A percentile compares a stretch with the other conserved stretches of the same genome.
phyloP scores from a whole-genome alignment of 2,329 filamentous ascomycete genomes.

The Whalleya microplaca region DNA sequence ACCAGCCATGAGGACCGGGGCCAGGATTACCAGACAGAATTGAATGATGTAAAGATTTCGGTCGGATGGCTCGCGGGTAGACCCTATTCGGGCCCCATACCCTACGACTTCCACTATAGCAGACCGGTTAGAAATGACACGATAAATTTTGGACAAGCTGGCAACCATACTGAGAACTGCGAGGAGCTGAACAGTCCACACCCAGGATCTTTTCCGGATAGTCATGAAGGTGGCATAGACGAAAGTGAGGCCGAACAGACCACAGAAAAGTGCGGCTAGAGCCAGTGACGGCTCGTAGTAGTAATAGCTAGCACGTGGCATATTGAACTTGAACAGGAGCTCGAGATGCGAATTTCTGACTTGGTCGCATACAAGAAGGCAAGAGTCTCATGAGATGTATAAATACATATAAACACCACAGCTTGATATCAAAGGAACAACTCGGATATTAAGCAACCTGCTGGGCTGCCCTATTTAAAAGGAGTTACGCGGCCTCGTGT shows the following conservation, averaged over 20 bases:
- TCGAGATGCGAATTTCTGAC: no score
- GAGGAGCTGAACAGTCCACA: constrained; percentile 36
- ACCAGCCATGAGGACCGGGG: constrained; percentile 45
- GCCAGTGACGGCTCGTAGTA: constrained; percentile 32
- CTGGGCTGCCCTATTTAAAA: no score
- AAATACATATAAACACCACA: no score
- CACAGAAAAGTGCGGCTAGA: constrained; percentile 31
- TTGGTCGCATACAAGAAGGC: no score
- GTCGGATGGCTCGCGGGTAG: constrained; percentile 29
- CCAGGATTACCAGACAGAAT: constrained; percentile 43
- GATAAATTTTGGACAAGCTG: not conserved
- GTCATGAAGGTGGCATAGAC: constrained; percentile 30
- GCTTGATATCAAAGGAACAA: no score
- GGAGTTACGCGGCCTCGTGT: no score
- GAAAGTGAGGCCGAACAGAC: constrained; percentile 32
- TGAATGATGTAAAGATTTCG: constrained; percentile 39
- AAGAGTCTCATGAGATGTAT: no score
- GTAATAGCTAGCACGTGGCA: constrained; percentile 4
- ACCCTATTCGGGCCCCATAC: constrained; percentile 39
- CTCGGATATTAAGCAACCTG: no score
- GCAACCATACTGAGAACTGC: constrained; percentile 30
- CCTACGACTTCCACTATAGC: constrained; percentile 43
- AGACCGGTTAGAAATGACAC: not conserved
- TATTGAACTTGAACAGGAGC: constrained; percentile 11
- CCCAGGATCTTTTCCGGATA: constrained; percentile 33